A percentile compares a stretch with the other conserved stretches of the same genome.
Evolutionary conservation across 2,329 filamentous ascomycete species (phyloP).

Genomic region (Orbilia blumenaviensis): DNA sequence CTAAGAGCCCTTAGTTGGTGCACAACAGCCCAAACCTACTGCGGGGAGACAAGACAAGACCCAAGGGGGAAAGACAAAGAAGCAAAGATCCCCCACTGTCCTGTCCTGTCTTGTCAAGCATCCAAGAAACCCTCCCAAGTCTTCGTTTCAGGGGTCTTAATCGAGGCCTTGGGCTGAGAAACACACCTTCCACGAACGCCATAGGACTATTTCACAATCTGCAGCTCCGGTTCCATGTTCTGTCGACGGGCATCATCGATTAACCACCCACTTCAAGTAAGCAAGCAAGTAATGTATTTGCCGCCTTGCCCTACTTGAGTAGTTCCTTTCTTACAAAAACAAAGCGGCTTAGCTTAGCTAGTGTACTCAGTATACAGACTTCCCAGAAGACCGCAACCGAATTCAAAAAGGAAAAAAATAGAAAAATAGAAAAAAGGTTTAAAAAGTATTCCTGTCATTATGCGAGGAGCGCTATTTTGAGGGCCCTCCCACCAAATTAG

Average conservation of each 20-base stretch:
- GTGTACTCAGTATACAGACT: neutral
- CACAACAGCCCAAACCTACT: neutral
- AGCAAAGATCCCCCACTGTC: neutral
- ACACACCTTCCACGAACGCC: constrained; percentile 24
- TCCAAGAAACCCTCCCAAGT: neutral
- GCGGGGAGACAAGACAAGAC: constrained; percentile 6
- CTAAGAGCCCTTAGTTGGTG: no score
- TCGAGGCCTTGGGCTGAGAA: constrained; percentile 38
- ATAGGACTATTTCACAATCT: constrained; percentile 16
- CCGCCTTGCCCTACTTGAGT: neutral
- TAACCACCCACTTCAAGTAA: no score
- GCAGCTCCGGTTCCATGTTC: constrained; percentile 4
- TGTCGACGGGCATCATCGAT: neutral
- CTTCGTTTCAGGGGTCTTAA: constrained; percentile 49
- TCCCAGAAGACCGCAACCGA: neutral
- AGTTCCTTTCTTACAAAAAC: neutral
- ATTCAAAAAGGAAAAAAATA: no score
- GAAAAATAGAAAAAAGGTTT: no score
- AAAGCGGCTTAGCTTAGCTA: neutral
- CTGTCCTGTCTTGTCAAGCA: neutral
- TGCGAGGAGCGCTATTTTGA: constrained; percentile 20
- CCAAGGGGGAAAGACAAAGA: neutral
- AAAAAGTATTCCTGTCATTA: constrained; percentile 13
- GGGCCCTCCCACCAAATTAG: neutral
- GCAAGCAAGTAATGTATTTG: no score